Evolutionary conservation across 78 protist genomes (phyloP).

Genomic region (Dictyostelium capitatum): DNA sequence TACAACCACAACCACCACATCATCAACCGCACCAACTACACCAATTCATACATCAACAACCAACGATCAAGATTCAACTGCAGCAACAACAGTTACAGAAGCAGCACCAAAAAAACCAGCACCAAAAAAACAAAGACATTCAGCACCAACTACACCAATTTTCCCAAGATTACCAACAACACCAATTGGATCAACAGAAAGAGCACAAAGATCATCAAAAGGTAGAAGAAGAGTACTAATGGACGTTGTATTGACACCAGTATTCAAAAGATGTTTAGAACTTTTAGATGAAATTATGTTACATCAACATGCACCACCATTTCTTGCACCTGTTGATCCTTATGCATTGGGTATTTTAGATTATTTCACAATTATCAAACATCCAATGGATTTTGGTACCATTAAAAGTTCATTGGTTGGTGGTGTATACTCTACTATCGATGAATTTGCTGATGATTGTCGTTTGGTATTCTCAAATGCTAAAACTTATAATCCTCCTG

Average conservation of each 20-base stretch:
- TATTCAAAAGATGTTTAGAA: constrained; percentile 52
- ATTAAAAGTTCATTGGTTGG: constrained; percentile 65
- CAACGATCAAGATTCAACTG: background rate
- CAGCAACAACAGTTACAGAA: background rate
- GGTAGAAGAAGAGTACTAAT: constrained; percentile 17
- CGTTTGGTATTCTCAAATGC: constrained; percentile 74
- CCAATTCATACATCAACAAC: background rate
- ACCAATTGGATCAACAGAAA: background rate
- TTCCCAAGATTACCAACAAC: background rate
- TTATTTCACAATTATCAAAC: constrained; percentile 86
- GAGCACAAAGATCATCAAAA: constrained; percentile 62
- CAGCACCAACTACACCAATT: constrained; percentile 12
- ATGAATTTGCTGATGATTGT: constrained; percentile 64
- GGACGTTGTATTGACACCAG: constrained; percentile 12
- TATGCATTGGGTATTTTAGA: constrained; percentile 87
- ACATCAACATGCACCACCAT: constrained; percentile 61
- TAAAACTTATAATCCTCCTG: constrained; percentile 60
- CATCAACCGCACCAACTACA: constrained; percentile 12
- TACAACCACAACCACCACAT: background rate
- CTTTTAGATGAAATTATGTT: constrained; percentile 16
- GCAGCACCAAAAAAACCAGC: background rate
- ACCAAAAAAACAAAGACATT: constrained; percentile 10
- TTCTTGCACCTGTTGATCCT: constrained; percentile 93
- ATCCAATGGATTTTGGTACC: constrained; percentile 96
- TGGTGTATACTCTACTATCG: constrained; percentile 50